A percentile compares a stretch with the other conserved stretches of the same genome.
phyloP scores from a whole-genome alignment of 352 stramenopile genomes.

The Pythium brassicae region DNA sequence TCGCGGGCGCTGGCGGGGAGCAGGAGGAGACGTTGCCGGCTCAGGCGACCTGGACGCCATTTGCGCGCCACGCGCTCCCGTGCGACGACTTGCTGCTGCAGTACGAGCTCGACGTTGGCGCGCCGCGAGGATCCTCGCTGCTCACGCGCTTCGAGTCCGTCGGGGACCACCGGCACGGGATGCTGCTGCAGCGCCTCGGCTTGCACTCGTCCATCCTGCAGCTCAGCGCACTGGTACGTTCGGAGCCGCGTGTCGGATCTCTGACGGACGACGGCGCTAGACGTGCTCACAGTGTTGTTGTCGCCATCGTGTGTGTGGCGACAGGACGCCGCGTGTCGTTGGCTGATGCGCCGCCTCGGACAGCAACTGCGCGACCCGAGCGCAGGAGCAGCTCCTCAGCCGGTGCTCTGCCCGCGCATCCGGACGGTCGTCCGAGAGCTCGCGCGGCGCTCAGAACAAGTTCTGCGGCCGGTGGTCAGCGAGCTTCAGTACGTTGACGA shows the following conservation, averaged over 20 bases:
- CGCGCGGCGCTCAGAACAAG: neutral
- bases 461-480: neutral
- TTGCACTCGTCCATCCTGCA: conserved; percentile 16
- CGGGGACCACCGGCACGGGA: neutral
- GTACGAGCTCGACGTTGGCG: conserved; percentile 20
- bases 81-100: conserved; percentile 20
- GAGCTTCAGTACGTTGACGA: conserved; percentile 9
- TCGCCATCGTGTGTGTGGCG: neutral
- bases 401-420: no score
- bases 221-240: conserved; percentile 24
- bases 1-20: neutral
- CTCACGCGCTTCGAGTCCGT: neutral
- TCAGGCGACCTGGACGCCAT: conserved; percentile 23
- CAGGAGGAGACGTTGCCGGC: neutral
- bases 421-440: neutral
- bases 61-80: conserved; percentile 14
- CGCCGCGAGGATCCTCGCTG: neutral
- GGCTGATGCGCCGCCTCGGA: conserved; percentile 2
- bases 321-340: conserved; percentile 5
- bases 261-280: neutral
- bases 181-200: conserved; percentile 10
- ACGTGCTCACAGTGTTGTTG: neutral
- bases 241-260: neutral
- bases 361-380: neutral
- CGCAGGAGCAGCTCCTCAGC: neutral